Evolutionary conservation across 805 yeast species (phyloP).

Genomic region (Peterozyma xylosa): DNA sequence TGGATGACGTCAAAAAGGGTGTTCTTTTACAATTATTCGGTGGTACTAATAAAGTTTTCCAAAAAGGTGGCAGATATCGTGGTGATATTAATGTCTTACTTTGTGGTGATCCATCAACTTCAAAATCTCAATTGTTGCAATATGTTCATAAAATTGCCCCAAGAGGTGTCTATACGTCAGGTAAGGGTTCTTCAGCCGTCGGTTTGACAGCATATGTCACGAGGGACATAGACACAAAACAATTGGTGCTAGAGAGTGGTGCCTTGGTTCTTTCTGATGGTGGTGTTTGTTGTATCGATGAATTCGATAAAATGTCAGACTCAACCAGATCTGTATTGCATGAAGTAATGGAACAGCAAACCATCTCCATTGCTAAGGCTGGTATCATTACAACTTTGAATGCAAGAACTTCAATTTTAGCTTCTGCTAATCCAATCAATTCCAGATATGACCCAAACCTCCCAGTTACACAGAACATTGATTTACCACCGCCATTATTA

Average conservation of each 20-base stretch:
- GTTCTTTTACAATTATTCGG: conserved; percentile 89
- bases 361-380: conserved; percentile 96
- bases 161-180: conserved; percentile 95
- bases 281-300: conserved; percentile 98
- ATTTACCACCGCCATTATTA: conserved; percentile 90
- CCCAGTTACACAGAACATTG: conserved; percentile 93
- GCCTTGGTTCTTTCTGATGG: conserved; percentile 96
- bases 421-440: conserved; percentile 95
- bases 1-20: conserved; percentile 96
- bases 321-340: conserved; percentile 90
- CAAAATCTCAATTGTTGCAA: conserved; percentile 89
- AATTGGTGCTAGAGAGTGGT: conserved; percentile 89
- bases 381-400: conserved; percentile 96
- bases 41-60: conserved; percentile 84
- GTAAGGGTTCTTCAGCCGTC: conserved; percentile 98
- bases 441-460: conserved; percentile 92
- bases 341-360: conserved; percentile 99
- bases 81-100: conserved; percentile 89
- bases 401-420: conserved; percentile 92
- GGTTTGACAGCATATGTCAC: conserved; percentile 97
- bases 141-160: conserved; percentile 98
- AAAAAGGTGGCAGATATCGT: conserved; percentile 89
- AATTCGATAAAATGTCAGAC: conserved; percentile 96
- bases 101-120: conserved; percentile 98
- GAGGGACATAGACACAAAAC: conserved; percentile 88